These are phyloP conservation scores for Coprinellus aureogranulatus DNA, from an alignment of 768 basidiomycete genomes.

Conservation along the genomic window DNA sequence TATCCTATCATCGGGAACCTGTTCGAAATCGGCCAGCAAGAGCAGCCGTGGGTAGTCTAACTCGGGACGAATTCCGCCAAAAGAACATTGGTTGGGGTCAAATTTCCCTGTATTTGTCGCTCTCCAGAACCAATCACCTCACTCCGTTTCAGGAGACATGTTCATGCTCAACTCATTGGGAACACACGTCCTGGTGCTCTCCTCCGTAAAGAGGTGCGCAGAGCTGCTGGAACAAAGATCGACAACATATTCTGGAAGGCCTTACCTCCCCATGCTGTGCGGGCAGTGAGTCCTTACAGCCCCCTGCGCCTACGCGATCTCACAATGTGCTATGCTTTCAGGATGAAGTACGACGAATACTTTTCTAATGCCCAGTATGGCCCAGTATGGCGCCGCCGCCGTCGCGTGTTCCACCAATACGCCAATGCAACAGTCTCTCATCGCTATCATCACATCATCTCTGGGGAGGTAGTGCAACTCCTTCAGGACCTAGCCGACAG, in stretches of 20 bases:
- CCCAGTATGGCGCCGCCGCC: slow-evolving; percentile 4
- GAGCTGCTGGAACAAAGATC: slow-evolving; percentile 13
- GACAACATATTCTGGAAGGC: slow-evolving; percentile 33
- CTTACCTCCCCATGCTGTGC: slow-evolving; percentile 9
- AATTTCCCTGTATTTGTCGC: too few relatives aligned
- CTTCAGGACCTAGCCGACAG: not conserved
- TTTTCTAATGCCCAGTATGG: not conserved
- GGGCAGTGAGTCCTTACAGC: slow-evolving; percentile 10
- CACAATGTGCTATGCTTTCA: too few relatives aligned
- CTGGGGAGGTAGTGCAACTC: not conserved
- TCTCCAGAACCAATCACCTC: too few relatives aligned
- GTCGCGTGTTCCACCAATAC: slow-evolving; percentile 2
- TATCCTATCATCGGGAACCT: slow-evolving; percentile 1
- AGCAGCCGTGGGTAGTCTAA: not conserved
- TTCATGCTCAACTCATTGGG: slow-evolving; percentile 1
- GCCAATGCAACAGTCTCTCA: slow-evolving; percentile 19
- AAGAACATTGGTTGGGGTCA: not conserved
- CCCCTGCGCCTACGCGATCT: too few relatives aligned
- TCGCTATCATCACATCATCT: slow-evolving; percentile 34
- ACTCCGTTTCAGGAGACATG: slow-evolving; percentile 4
- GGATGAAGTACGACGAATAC: not conserved
- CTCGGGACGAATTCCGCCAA: not conserved
- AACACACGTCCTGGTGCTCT: not conserved
- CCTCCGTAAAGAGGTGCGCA: not conserved
- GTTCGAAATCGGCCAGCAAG: not conserved